Base-by-base conservation (phyloP, 1,139 yeast species). In the Blastobotrys capitulatus region DNA sequence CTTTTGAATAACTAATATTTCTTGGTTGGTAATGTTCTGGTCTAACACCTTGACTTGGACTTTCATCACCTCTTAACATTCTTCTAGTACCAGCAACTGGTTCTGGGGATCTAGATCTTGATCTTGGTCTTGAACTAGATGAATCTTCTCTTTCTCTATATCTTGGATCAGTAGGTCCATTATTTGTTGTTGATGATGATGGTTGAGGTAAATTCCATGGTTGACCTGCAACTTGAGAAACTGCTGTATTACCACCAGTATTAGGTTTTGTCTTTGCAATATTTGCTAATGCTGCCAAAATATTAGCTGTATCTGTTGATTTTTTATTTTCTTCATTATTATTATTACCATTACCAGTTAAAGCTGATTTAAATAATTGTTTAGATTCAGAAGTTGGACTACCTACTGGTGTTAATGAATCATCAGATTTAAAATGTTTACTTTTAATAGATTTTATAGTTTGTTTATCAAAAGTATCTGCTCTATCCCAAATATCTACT, bases 401-500 rank as follows among this genome's bases (percentile, higher is more conserved):
- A 6, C 52, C 52, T 3, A 54, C 47, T 3, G 60, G 60, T n/a
- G 60, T 57, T 25, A 50, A 54, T n/a, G 55, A 42, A 36, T 25
- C 38, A 10, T 44, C 52, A n/a, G 44, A 41, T 35, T 42, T 39
- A 43, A 47, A 48, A 38, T 50, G 26, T 46, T 53, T 51, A 19
- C 52, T 54, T 32, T 51, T 47, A 66, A 47, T 77, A 20, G 76
- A 67, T 48, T 75, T 69, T 53, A 90, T 71, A 37, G 76, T 70
- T 41, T 75, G 74, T 40, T 77, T 76, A 48, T 76, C 74, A 68
- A 92, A 92, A 15, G 96, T 85, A 46, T 80, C 82, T 34, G 92
- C 86, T 57, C 88, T 80, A 60, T 82, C 88, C 98, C 98, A 92
- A 61, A 92, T 90, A 57, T 87, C 96, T 58, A 92, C 78, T 60